phyloP scores from a whole-genome alignment of 78 protist species.

The Dictyostelium purpureum region DNA sequence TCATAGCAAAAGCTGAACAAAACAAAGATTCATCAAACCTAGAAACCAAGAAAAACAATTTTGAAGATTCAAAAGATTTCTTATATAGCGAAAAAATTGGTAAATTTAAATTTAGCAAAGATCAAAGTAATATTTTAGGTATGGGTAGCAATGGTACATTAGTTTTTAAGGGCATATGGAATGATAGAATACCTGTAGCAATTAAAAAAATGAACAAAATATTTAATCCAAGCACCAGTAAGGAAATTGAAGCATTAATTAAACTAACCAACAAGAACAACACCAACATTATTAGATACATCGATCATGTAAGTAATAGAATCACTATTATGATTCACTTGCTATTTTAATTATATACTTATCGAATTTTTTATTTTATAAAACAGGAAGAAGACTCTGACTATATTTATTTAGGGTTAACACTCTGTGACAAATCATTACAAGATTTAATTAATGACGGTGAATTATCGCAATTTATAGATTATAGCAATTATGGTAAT shows the following conservation, averaged over 20 bases:
- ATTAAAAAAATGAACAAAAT: constrained; percentile 48
- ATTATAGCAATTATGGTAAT: neutral
- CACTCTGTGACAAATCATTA: constrained; percentile 38
- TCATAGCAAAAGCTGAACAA: neutral
- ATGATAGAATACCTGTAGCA: constrained; percentile 53
- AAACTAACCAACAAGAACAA: constrained; percentile 20
- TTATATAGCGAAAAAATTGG: constrained; percentile 18
- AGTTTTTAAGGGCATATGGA: constrained; percentile 49
- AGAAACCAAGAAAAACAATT: neutral
- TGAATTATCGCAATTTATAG: neutral
- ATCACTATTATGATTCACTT: too few species aligned
- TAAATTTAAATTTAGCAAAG: constrained; percentile 60
- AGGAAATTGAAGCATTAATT: constrained; percentile 53
- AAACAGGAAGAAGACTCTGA: constrained; percentile 60
- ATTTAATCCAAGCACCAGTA: constrained; percentile 13
- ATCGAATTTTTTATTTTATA: too few species aligned
- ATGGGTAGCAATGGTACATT: constrained; percentile 73
- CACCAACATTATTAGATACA: constrained; percentile 37
- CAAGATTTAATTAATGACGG: constrained; percentile 16
- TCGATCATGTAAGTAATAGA: too few species aligned
- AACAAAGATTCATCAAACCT: neutral
- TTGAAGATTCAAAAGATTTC: too few species aligned
- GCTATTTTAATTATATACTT: too few species aligned
- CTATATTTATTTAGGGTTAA: constrained; percentile 51
- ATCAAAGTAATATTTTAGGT: constrained; percentile 18